Base-by-base conservation (phyloP, 306 rosid species). In the Medicago lupulina region DNA sequence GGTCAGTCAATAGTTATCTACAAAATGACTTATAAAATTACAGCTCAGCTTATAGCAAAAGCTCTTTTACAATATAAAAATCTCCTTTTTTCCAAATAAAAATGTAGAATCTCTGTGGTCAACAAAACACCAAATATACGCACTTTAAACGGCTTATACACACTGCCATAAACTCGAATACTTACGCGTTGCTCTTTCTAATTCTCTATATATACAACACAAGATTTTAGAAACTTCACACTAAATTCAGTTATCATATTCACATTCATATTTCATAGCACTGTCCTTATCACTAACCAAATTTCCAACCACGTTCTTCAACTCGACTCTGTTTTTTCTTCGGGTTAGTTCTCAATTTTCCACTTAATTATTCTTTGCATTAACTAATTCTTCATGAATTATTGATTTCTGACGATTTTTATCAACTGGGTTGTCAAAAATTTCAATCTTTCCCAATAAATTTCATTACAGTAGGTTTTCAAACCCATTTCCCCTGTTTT, bases 401-500 rank as follows among this genome's bases (percentile, higher is more conserved):
- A 7, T 50, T 17, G 31, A 57, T 78, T 1, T 43, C 2, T 41
- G 3, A 3, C 46, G 3, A n/a, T 40, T 65, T 36, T 19, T n/a
- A n/a, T 38, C 76, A 70, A 8, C 65, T 50, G 75, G 81, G 53
- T 65, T 81, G 9, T 36, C 12, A 46, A 28, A 57, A 49, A 34
- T 25, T 57, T 38, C 43, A 11, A 7, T 54, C 43, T 59, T 65
- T 40, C 60, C 40, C 2, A 76, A 60, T 4, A 40, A 70, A 70
- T 74, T 71, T 58, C 28, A 43, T 17, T 68, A 23, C n/a, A 66
- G 40, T 36, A 28, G 43, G 40, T 51, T 76, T 15, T 75, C 36
- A n/a, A 31, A 64, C 64, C 17, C 55, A 18, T 58, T 71, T 87
- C 69, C 73, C 70, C 78, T 68, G 80, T 74, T 85, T 66, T 78